phyloP scores from a whole-genome alignment of 768 basidiomycete species.

The button mushroom (Agaricus bisporus) region DNA sequence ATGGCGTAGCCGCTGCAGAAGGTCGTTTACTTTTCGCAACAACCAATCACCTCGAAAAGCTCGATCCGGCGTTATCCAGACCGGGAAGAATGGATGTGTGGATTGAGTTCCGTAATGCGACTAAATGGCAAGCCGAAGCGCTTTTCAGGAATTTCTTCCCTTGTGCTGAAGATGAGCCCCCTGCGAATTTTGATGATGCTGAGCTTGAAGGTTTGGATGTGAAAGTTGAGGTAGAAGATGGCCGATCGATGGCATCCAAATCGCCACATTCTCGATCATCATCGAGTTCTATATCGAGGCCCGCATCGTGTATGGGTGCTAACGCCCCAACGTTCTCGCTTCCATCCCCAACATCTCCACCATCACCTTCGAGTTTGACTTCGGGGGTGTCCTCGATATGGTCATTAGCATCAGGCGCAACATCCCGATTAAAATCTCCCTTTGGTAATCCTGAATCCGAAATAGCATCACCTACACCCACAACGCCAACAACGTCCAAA shows the following conservation, averaged over 20 bases:
- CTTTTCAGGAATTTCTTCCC: conserved; percentile 92
- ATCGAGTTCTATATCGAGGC: neutral
- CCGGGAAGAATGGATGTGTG: conserved; percentile 92
- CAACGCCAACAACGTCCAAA: conserved; percentile 2
- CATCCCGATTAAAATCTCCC: conserved; percentile 1
- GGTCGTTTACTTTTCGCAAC: conserved; percentile 87
- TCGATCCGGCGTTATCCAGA: conserved; percentile 87
- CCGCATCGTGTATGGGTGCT: neutral
- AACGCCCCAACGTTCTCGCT: neutral
- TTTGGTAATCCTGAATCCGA: neutral
- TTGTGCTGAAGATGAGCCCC: conserved; percentile 42
- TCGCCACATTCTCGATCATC: neutral
- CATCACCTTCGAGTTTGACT: neutral
- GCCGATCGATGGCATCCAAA: neutral
- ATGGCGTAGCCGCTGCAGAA: conserved; percentile 83
- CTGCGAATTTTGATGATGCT: conserved; percentile 13
- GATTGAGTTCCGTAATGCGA: conserved; percentile 86
- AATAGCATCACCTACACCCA: conserved; percentile 9
- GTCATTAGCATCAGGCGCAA: conserved; percentile 39
- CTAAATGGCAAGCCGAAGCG: conserved; percentile 78
- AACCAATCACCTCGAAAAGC: conserved; percentile 85
- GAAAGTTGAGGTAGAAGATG: conserved; percentile 11
- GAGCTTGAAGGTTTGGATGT: conserved; percentile 7
- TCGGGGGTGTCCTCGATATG: conserved; percentile 25
- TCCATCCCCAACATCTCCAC: conserved; percentile 21